These are phyloP conservation scores for Trichoderma sp. DNA, from an alignment of 2,329 filamentous ascomycete species.

Conservation along the genomic window DNA sequence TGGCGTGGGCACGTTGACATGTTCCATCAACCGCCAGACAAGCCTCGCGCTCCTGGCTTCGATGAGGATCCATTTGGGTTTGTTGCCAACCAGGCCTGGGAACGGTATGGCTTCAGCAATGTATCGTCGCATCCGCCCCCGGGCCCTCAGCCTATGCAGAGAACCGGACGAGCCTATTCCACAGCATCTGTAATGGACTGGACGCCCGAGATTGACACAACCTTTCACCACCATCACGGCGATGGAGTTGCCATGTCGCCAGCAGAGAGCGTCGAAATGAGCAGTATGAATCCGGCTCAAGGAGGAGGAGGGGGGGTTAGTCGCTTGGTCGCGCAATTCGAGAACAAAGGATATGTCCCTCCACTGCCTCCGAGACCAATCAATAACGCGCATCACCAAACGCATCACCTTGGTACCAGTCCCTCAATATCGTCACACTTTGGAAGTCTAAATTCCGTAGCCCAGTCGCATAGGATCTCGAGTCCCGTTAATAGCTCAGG, in stretches of 20 bases:
- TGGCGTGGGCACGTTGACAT: slow-evolving; percentile 42
- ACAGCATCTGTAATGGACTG: slow-evolving; percentile 45
- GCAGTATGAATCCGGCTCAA: slow-evolving; percentile 35
- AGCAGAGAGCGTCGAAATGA: slow-evolving; percentile 38
- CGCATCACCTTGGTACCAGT: slow-evolving; percentile 36
- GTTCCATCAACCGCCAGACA: slow-evolving; percentile 44
- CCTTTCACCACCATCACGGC: slow-evolving; percentile 38
- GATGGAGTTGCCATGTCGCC: slow-evolving; percentile 27
- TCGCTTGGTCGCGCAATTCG: slow-evolving; percentile 48
- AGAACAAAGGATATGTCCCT: slow-evolving; percentile 45
- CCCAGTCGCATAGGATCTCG: slow-evolving; percentile 37
- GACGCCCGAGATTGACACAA: slow-evolving; percentile 39
- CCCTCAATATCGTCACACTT: slow-evolving; percentile 41
- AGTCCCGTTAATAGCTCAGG: slow-evolving; percentile 41
- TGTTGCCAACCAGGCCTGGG: slow-evolving; percentile 41
- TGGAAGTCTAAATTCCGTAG: slow-evolving; percentile 36
- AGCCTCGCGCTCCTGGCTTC: slow-evolving; percentile 40
- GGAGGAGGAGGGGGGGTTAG: slow-evolving; percentile 39
- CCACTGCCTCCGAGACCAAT: slow-evolving; percentile 44
- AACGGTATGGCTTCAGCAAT: slow-evolving; percentile 39
- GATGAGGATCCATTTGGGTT: slow-evolving; percentile 40
- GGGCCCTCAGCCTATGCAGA: slow-evolving; percentile 35
- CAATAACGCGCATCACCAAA: slow-evolving; percentile 37
- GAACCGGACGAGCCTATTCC: slow-evolving; percentile 36
- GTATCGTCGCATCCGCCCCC: slow-evolving; percentile 33